Evolutionary conservation across 2,329 filamentous ascomycete species (phyloP).

Genomic region (Cordyceps fumosorosea): DNA sequence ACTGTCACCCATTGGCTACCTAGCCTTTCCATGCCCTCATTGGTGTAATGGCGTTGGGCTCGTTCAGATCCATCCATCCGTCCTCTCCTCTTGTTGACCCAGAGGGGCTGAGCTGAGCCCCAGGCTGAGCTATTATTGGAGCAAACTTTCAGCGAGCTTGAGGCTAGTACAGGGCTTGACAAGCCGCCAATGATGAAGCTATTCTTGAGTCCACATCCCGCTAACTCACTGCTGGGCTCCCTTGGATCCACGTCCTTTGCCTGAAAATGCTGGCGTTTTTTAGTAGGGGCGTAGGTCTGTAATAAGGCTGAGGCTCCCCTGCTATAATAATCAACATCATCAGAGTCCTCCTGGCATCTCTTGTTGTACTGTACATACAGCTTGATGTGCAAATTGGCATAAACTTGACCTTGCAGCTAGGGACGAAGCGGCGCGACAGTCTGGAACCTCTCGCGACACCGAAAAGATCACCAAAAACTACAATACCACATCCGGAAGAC

Average conservation of each 20-base stretch:
- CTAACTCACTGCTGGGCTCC: neutral
- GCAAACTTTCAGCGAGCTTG: neutral
- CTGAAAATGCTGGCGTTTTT: neutral
- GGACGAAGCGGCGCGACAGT: neutral
- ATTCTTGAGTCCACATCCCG: neutral
- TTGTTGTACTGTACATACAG: neutral
- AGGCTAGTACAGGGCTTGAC: neutral
- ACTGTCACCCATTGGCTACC: neutral
- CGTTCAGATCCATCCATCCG: neutral
- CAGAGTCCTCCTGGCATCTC: too few species aligned
- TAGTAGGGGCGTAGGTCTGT: neutral
- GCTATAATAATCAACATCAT: too few species aligned
- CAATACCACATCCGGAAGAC: neutral
- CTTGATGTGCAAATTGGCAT: neutral
- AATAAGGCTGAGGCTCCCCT: constrained; percentile 6
- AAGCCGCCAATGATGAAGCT: neutral
- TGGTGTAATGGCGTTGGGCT: neutral
- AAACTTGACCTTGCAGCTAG: neutral
- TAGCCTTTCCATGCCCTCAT: neutral
- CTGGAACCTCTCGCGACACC: neutral
- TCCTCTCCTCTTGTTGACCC: neutral
- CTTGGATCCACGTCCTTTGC: neutral
- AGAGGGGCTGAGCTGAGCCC: neutral
- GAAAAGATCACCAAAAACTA: neutral
- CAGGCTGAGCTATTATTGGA: constrained; percentile 8